Evolutionary conservation across 345 rosid species (phyloP), one percentile per base, ranked within the genome.

Genomic region (Pelargonium nanum): DNA sequence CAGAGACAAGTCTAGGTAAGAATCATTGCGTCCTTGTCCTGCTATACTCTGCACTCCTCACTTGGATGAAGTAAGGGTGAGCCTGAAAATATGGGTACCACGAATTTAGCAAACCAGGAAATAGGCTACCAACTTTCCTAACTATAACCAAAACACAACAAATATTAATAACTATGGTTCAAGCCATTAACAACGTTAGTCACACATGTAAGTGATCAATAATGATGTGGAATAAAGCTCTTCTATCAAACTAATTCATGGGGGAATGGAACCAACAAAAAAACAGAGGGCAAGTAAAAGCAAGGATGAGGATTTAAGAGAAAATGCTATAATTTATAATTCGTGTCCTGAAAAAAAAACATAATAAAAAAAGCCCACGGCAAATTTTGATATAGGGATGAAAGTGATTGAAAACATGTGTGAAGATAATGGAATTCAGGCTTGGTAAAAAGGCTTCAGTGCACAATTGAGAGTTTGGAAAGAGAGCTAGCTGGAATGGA

Each of bases 1-100:
- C n/a, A n/a, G n/a, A n/a, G 6, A 15, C 45, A 34, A 34, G 45
- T 34, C 45, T 4, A 1, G 1, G 13, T 34, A 9, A 34, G 25
- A 55, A 59, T 65, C 65, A 81, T 55, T 70, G 73, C 22, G 77
- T 74, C 64, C 81, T 71, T 73, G 72, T 76, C 75, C 90, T 79
- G 81, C 78, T 77, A 65, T 72, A 82, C 77, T 87, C 88, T 6
- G 90, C 87, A 21, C 80, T 74, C 64, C 88, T 76, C 64, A 87
- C 87, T 72, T 83, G 92, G 62, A 66, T 64, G 55, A 85, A 82
- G 68, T 83, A 82, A 7, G 85, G 80, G 70, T 89, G 87, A 59
- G 68, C 79, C 91, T 87, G 76, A 44, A 45, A 59, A 56, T 56
- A 22, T 32, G 68, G 53, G 12, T 23, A 0, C 5, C 22, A 63